Percentiles rank a stretch among this genome's conserved stretches.
Evolutionary conservation across 1,284 basidiomycete genomes (phyloP).

Genomic region (Marasmius oreades): DNA sequence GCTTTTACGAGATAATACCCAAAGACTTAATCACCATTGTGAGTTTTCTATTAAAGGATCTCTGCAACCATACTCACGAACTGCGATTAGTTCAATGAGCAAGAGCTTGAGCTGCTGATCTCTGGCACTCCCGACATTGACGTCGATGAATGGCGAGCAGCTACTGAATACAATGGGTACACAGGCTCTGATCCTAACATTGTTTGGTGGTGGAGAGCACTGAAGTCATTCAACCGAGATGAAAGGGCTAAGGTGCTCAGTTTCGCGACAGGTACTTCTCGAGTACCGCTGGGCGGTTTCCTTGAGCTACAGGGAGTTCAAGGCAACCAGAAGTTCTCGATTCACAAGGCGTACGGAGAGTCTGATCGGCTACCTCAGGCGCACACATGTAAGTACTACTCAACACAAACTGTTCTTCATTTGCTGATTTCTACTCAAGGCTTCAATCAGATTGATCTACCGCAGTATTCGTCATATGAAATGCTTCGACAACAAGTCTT

Average conservation of each 20-base stretch:
- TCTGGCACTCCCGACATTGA: slow-evolving; percentile 99
- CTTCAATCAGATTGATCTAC: slow-evolving; percentile 86
- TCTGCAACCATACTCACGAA: slow-evolving; percentile 23
- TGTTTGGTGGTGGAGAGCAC: slow-evolving; percentile 98
- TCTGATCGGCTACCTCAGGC: slow-evolving; percentile 84
- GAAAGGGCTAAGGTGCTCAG: slow-evolving; percentile 95
- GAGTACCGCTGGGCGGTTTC: slow-evolving; percentile 93
- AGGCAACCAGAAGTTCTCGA: slow-evolving; percentile 94
- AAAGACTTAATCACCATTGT: slow-evolving; percentile 81
- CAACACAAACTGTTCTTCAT: slow-evolving; percentile 4
- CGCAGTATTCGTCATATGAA: slow-evolving; percentile 90
- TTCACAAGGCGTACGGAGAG: slow-evolving; percentile 90
- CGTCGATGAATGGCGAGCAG: slow-evolving; percentile 96
- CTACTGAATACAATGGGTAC: slow-evolving; percentile 90
- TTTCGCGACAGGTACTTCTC: slow-evolving; percentile 94
- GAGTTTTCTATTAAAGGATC: slow-evolving; percentile 26
- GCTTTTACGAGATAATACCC: slow-evolving; percentile 96
- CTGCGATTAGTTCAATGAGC: slow-evolving; percentile 82
- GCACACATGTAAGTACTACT: slow-evolving; percentile 77
- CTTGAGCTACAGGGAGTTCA: slow-evolving; percentile 92
- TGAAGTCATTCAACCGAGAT: slow-evolving; percentile 96
- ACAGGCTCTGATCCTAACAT: slow-evolving; percentile 89
- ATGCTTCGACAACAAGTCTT: slow-evolving; percentile 86
- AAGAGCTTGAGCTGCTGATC: slow-evolving; percentile 96
- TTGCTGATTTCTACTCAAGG: slow-evolving; percentile 36